Conservation (phyloP, 1,284 basidiomycete species). For the Gomphus sp. region DNA sequence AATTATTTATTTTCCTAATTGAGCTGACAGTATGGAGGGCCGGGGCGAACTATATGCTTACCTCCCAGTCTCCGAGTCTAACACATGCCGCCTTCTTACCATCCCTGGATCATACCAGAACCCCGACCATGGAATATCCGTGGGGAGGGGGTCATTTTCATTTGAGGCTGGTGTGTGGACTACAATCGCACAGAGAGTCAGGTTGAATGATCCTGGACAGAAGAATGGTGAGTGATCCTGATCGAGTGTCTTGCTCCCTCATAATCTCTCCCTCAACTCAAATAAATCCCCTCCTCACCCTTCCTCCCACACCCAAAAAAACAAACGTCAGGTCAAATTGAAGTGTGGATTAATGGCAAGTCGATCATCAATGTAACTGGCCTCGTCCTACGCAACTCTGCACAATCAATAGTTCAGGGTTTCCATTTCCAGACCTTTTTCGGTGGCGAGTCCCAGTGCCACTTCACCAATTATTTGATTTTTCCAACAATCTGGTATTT, state of each 20-base stretch:
- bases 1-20: background rate
- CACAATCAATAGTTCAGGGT: conserved; percentile 39
- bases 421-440: conserved; percentile 71
- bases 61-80: conserved; percentile 36
- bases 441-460: conserved; percentile 35
- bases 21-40: conserved; percentile 27
- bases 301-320: background rate
- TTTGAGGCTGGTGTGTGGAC: conserved; percentile 44
- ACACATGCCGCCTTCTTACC: conserved; percentile 30
- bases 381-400: conserved; percentile 33
- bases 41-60: conserved; percentile 53
- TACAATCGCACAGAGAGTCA: conserved; percentile 50
- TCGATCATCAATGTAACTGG: conserved; percentile 37
- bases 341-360: conserved; percentile 46
- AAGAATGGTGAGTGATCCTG: conserved; percentile 22
- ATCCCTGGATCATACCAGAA: conserved; percentile 48
- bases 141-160: conserved; percentile 44
- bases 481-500: background rate
- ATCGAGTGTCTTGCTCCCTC: too few species aligned
- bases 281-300: conserved; percentile 21
- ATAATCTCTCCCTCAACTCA: too few species aligned
- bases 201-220: conserved; percentile 43
- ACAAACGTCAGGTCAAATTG: conserved; percentile 37
- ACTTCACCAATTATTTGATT: background rate
- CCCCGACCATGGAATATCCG: conserved; percentile 49